Conservation (phyloP, 2,329 filamentous ascomycete species). For the Beauveria rudraprayagi region DNA sequence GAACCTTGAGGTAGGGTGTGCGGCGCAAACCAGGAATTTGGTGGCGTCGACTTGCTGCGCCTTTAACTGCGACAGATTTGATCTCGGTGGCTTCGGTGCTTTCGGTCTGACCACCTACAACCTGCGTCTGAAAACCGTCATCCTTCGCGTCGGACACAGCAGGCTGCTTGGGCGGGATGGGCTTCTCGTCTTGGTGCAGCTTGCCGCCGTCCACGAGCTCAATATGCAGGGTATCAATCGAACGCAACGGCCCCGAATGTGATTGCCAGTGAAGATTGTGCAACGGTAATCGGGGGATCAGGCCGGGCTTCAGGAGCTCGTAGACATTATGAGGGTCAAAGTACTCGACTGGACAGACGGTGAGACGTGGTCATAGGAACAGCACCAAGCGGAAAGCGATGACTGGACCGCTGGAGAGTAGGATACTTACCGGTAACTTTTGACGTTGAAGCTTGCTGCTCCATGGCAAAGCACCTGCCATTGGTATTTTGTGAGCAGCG, state of each 20-base stretch:
- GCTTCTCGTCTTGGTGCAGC: conserved; percentile 30
- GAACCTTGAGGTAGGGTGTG: conserved; percentile 88
- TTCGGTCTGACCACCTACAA: conserved; percentile 33
- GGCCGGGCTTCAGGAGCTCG: conserved; percentile 67
- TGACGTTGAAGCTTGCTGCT: conserved; percentile 61
- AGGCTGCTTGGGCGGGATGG: conserved; percentile 23
- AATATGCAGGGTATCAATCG: conserved; percentile 86
- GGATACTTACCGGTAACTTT: conserved; percentile 61
- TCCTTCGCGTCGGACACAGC: conserved; percentile 32
- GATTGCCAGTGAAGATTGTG: conserved; percentile 97
- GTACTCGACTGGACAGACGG: conserved; percentile 67
- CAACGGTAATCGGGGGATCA: conserved; percentile 73
- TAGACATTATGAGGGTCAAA: conserved; percentile 89
- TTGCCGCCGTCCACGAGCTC: conserved; percentile 63
- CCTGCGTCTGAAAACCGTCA: conserved; percentile 55
- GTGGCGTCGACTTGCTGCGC: conserved; percentile 57
- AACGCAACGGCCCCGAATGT: conserved; percentile 79
- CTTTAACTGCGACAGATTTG: conserved; percentile 23
- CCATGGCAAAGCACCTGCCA: conserved; percentile 38
- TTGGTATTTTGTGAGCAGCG: not conserved
- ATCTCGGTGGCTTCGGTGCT: conserved; percentile 32
- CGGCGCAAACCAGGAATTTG: conserved; percentile 91
- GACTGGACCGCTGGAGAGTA: not conserved
- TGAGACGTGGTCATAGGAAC: not conserved
- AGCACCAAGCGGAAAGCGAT: no score